These are phyloP conservation scores for Prunus campanulata DNA, from an alignment of 306 rosid genomes.

Conservation along the genomic window DNA sequence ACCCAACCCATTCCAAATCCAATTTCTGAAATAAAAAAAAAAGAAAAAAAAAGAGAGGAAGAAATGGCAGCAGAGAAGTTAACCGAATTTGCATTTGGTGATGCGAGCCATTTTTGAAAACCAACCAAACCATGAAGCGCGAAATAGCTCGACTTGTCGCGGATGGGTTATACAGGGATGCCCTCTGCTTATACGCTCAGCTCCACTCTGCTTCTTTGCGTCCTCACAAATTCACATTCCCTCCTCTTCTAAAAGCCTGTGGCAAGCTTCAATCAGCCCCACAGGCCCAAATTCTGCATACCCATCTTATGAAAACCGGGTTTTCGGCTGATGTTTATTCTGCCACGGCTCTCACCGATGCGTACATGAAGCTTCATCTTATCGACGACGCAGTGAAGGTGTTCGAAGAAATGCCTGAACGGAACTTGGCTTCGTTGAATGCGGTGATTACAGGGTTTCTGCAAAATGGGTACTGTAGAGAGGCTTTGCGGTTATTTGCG, in stretches of 20 bases:
- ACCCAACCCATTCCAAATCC: neutral
- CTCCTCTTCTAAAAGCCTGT: constrained; percentile 74
- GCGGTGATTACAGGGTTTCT: constrained; percentile 51
- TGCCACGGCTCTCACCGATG: constrained; percentile 49
- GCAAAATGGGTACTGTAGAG: constrained; percentile 34
- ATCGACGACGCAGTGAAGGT: constrained; percentile 41
- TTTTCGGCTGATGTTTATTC: constrained; percentile 44
- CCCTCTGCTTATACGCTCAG: constrained; percentile 40
- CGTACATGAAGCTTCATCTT: constrained; percentile 28
- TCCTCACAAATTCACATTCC: constrained; percentile 54
- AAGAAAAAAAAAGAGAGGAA: no score
- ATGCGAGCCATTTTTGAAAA: neutral
- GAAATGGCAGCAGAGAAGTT: neutral
- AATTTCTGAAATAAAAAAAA: neutral
- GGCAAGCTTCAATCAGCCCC: constrained; percentile 36
- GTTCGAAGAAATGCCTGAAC: constrained; percentile 64
- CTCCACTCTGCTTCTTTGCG: constrained; percentile 31
- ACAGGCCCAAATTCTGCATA: constrained; percentile 46
- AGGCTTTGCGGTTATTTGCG: constrained; percentile 37
- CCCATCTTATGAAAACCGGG: constrained; percentile 61
- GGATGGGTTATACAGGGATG: constrained; percentile 58
- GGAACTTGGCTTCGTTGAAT: constrained; percentile 48
- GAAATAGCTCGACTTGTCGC: constrained; percentile 42
- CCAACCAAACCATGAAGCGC: constrained; percentile 42
- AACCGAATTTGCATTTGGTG: neutral